Conservation (phyloP, 352 stramenopile genomes). For the Phytophthora rubi region DNA sequence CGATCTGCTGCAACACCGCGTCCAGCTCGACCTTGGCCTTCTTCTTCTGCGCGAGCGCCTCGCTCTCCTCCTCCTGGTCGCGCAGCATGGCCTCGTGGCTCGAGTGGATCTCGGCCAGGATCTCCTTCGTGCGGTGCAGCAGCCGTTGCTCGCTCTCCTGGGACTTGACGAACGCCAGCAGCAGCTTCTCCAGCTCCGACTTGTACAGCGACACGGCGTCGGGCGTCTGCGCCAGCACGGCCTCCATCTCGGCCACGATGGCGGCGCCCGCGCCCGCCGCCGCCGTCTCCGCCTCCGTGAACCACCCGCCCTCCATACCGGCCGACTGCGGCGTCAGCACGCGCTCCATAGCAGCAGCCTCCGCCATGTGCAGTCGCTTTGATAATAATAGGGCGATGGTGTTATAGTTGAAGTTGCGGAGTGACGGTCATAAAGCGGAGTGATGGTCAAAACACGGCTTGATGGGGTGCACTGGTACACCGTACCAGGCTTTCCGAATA, state of each 20-base stretch:
- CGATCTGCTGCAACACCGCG: slow-evolving; percentile 69
- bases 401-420: slow-evolving; percentile 14
- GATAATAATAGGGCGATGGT: background rate
- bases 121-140: slow-evolving; percentile 71
- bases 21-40: slow-evolving; percentile 78
- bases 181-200: slow-evolving; percentile 81
- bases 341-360: slow-evolving; percentile 17
- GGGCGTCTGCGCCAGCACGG: slow-evolving; percentile 69
- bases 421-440: background rate
- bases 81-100: slow-evolving; percentile 78
- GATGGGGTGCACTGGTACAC: too few species aligned
- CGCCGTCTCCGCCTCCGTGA: slow-evolving; percentile 22
- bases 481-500: too few species aligned
- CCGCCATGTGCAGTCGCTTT: background rate
- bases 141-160: slow-evolving; percentile 85
- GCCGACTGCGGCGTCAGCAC: slow-evolving; percentile 25
- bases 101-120: slow-evolving; percentile 74
- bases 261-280: slow-evolving; percentile 18
- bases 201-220: slow-evolving; percentile 79
- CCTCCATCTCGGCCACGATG: slow-evolving; percentile 72
- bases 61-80: slow-evolving; percentile 82
- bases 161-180: slow-evolving; percentile 76
- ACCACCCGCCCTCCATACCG: slow-evolving; percentile 14
- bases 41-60: slow-evolving; percentile 73
- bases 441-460: too few species aligned